Percentiles rank a stretch among this genome's conserved stretches.
Conservation (phyloP, 1,139 yeast genomes). For the Dujonia santamariae region DNA sequence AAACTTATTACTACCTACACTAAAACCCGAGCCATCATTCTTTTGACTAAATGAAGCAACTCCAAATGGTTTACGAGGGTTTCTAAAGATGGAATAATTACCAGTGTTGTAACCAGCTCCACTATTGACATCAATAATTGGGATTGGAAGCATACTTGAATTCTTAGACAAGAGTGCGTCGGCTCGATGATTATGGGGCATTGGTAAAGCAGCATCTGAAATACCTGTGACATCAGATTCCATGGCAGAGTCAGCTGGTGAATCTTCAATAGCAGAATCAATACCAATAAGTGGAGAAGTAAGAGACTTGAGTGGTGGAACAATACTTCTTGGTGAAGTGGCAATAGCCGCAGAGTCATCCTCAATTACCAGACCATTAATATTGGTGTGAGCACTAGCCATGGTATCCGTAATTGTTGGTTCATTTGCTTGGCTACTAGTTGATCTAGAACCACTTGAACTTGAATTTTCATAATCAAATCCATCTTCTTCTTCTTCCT, state of each 20-base stretch:
- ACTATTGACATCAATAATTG: constrained; percentile 32
- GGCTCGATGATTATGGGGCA: constrained; percentile 45
- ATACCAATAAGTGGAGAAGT: constrained; percentile 1
- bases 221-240: constrained; percentile 11
- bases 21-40: constrained; percentile 13
- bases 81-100: constrained; percentile 35
- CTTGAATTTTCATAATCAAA: no score
- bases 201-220: constrained; percentile 11
- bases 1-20: constrained; percentile 28
- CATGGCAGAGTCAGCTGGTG: constrained; percentile 8
- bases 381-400: no score
- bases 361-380: no score
- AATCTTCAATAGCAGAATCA: neutral
- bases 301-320: no score
- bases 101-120: no score
- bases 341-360: no score
- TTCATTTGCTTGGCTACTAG: no score
- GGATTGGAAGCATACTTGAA: constrained; percentile 43
- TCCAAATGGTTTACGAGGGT: constrained; percentile 59
- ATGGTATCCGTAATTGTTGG: no score
- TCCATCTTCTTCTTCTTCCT: constrained; percentile 18
- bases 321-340: no score
- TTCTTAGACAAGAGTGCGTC: constrained; percentile 43
- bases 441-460: no score
- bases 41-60: constrained; percentile 54